phyloP scores from a whole-genome alignment of 768 basidiomycete species.

The Exsudoporus frostii region DNA sequence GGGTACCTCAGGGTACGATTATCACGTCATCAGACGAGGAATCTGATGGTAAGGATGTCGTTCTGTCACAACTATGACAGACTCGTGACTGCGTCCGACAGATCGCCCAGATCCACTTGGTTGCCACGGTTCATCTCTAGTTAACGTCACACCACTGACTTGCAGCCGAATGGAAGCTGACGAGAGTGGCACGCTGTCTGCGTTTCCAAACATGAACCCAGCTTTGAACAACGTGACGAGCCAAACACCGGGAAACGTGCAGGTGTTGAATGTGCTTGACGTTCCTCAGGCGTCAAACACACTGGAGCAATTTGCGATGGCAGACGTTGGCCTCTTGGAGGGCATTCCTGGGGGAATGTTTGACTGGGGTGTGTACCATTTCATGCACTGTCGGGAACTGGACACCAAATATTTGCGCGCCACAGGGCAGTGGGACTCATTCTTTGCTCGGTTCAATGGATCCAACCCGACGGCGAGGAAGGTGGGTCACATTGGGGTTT shows the following conservation, averaged over 20 bases:
- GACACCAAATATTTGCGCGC: not conserved
- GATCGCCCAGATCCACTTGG: conserved; percentile 14
- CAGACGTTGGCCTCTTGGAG: conserved; percentile 68
- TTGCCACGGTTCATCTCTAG: conserved; percentile 41
- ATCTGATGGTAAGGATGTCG: conserved; percentile 47
- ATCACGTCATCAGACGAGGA: conserved; percentile 47
- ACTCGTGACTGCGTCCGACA: conserved; percentile 1
- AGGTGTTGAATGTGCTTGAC: conserved; percentile 76
- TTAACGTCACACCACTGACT: conserved; percentile 52
- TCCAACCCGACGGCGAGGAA: conserved; percentile 6
- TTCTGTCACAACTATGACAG: conserved; percentile 7
- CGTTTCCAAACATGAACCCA: conserved; percentile 66
- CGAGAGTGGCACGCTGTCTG: conserved; percentile 21
- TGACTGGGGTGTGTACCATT: conserved; percentile 68
- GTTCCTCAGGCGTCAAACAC: conserved; percentile 51
- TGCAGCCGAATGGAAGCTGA: conserved; percentile 29
- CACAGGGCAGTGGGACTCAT: conserved; percentile 78
- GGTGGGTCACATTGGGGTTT: not conserved
- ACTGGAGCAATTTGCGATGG: conserved; percentile 62
- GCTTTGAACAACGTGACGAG: conserved; percentile 54
- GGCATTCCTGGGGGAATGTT: conserved; percentile 84
- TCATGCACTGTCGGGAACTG: not conserved
- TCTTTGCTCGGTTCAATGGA: conserved; percentile 60
- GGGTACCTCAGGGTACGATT: conserved; percentile 55
- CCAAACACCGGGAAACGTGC: conserved; percentile 49